Base-by-base conservation (phyloP, 2,329 filamentous ascomycete genomes). In the Hymenoscyphus scutula region DNA sequence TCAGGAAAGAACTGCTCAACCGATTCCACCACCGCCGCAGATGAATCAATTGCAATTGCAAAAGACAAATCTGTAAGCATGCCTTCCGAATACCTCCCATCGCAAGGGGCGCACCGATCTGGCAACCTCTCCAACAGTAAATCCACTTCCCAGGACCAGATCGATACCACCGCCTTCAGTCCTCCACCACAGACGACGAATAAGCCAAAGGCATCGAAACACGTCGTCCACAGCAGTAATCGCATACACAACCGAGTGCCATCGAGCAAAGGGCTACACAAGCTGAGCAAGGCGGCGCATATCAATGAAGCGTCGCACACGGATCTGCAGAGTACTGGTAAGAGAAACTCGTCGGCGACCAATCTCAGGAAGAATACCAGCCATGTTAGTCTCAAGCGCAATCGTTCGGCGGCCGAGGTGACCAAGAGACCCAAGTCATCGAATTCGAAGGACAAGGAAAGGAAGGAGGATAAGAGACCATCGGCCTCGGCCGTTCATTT, bases 401-500 rank as follows among this genome's bases (percentile, higher is more conserved):
- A 87, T 72, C 81, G 81, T 56, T 88, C 85, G 27, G 80, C 84
- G 67, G 81, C 78, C 70, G 84, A 86, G 65, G 78, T 87, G 48
- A 74, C 72, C 68, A 81, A 80, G 64, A 80, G 80, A 62, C 76
- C 76, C 53, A 84, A 81, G 69, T 82, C 82, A 15, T 74, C 79
- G 51, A 30, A 56, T 19, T 30, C 79, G 77, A 53, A 41, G 29
- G 58, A 60, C 13, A 51, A 58, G 56, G 56, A 48, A 67, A 70
- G 11, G 79, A 80, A 65, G 80, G 79, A 68, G 76, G 85, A 17
- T 7, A 48, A 30, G 57, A 85, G 84, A 72, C 81, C 82, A 62
- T n/a, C 41, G 32, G 78, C 80, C 27, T 76, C 79, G 13, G 81
- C 83, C 65, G 86, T 88, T 34, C 85, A 87, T 70, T 89, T 89